Percentiles rank a stretch among this genome's conserved stretches.
Evolutionary conservation across 1,139 yeast genomes (phyloP).

Genomic region (Kodamaea derodonti): DNA sequence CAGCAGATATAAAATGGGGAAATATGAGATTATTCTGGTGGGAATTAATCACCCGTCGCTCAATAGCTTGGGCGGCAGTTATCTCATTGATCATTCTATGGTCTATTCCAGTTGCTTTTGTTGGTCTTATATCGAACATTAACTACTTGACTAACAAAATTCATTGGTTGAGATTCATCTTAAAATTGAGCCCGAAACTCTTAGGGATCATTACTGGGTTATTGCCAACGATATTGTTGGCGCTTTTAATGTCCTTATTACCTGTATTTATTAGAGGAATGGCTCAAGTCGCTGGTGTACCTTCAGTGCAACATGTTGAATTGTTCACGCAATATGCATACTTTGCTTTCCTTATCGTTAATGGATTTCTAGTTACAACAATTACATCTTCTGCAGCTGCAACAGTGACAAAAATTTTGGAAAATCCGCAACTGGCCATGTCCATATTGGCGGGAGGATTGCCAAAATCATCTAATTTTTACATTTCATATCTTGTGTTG

Average conservation of each 20-base stretch:
- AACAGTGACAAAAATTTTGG: slow-evolving; percentile 63
- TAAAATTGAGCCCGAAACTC: slow-evolving; percentile 60
- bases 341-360: slow-evolving; percentile 68
- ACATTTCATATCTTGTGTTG: slow-evolving; percentile 63
- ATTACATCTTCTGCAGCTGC: slow-evolving; percentile 71
- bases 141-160: slow-evolving; percentile 64
- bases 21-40: slow-evolving; percentile 80
- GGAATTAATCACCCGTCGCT: slow-evolving; percentile 63
- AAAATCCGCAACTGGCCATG: slow-evolving; percentile 68
- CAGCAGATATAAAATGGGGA: slow-evolving; percentile 62
- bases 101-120: slow-evolving; percentile 95
- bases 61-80: slow-evolving; percentile 59
- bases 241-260: slow-evolving; percentile 75
- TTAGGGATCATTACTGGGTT: slow-evolving; percentile 83
- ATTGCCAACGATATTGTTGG: slow-evolving; percentile 78
- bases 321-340: slow-evolving; percentile 71
- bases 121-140: slow-evolving; percentile 87
- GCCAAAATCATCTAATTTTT: slow-evolving; percentile 89
- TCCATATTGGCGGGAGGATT: slow-evolving; percentile 63
- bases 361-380: slow-evolving; percentile 67
- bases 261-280: slow-evolving; percentile 66
- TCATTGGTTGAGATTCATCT: slow-evolving; percentile 66
- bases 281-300: slow-evolving; percentile 65
- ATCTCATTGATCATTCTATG: slow-evolving; percentile 68
- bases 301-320: slow-evolving; percentile 63